phyloP scores from a whole-genome alignment of 2,329 filamentous ascomycete genomes.

The Thermomyces lanuginosus region DNA sequence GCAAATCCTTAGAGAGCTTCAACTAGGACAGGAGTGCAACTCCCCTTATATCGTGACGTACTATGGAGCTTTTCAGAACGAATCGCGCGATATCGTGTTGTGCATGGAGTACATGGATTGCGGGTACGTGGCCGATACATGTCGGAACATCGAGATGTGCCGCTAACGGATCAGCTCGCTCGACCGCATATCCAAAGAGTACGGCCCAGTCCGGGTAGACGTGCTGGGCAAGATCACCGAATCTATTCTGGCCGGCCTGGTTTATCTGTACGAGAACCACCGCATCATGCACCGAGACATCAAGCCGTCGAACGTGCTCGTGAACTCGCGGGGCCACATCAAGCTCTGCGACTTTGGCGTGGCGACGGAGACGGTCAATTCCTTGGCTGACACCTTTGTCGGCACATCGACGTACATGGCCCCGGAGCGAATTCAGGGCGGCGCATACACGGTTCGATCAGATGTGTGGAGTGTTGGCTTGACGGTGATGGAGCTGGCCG shows the following conservation, averaged over 20 bases:
- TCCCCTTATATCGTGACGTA: slow-evolving; percentile 95
- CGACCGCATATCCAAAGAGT: slow-evolving; percentile 83
- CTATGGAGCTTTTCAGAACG: slow-evolving; percentile 92
- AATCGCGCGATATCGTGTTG: slow-evolving; percentile 95
- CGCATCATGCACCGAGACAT: slow-evolving; percentile 99
- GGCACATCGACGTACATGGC: slow-evolving; percentile 99
- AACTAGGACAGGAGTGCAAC: slow-evolving; percentile 97
- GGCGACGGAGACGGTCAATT: slow-evolving; percentile 95
- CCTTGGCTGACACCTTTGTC: slow-evolving; percentile 94
- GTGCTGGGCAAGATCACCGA: slow-evolving; percentile 96
- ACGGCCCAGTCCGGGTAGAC: slow-evolving; percentile 87
- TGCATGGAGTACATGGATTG: slow-evolving; percentile 99
- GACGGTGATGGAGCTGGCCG: slow-evolving; percentile 89
- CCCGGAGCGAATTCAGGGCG: slow-evolving; percentile 90
- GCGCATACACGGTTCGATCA: slow-evolving; percentile 93
- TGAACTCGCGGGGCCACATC: slow-evolving; percentile 86
- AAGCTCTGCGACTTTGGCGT: slow-evolving; percentile 98
- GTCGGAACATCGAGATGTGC: slow-evolving; percentile 5
- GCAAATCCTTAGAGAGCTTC: slow-evolving; percentile 88
- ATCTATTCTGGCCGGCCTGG: slow-evolving; percentile 79
- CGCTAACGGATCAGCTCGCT: slow-evolving; percentile 48
- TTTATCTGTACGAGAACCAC: slow-evolving; percentile 87
- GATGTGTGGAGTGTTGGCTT: slow-evolving; percentile 98
- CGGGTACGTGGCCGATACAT: slow-evolving; percentile 48
- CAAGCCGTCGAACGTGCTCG: slow-evolving; percentile 92